A percentile compares a stretch with the other conserved stretches of the same genome.
Evolutionary conservation across 208 protist genomes (phyloP).

Genomic region (Acanthamoeba castellanii): DNA sequence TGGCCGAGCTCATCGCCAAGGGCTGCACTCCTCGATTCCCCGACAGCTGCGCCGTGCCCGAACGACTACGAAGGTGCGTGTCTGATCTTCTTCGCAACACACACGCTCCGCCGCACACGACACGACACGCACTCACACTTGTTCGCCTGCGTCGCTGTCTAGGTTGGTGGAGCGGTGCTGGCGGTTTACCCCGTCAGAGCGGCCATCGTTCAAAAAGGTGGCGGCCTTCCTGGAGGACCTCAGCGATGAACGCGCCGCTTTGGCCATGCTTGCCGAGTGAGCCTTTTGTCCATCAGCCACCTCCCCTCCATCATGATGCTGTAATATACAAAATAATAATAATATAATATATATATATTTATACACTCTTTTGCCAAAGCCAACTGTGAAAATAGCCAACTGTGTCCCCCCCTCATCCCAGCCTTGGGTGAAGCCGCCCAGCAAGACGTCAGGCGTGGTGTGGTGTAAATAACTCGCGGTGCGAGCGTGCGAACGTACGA

Average conservation of each 20-base stretch:
- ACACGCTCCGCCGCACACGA: not conserved
- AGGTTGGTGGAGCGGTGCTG: slow-evolving; percentile 46
- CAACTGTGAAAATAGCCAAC: too few species aligned
- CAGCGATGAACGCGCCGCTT: not conserved
- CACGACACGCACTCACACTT: not conserved
- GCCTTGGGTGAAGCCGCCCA: too few species aligned
- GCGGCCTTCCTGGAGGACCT: not conserved
- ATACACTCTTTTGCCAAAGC: too few species aligned
- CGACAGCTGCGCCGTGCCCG: slow-evolving; percentile 26
- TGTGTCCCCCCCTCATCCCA: too few species aligned
- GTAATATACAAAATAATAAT: too few species aligned
- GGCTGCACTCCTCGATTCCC: slow-evolving; percentile 51
- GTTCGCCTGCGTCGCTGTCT: not conserved
- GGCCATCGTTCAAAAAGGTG: slow-evolving; percentile 42
- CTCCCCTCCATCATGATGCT: too few species aligned
- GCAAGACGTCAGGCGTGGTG: too few species aligned
- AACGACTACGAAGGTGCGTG: not conserved
- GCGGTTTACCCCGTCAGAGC: slow-evolving; percentile 20
- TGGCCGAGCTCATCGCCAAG: slow-evolving; percentile 63
- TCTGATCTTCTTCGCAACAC: not conserved
- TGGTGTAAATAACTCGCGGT: too few species aligned
- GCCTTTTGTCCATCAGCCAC: too few species aligned
- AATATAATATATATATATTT: too few species aligned
- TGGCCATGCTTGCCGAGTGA: slow-evolving; percentile 23
- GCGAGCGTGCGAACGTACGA: too few species aligned